Conservation (phyloP, 768 basidiomycete genomes). For the Lactarius evosmus region DNA sequence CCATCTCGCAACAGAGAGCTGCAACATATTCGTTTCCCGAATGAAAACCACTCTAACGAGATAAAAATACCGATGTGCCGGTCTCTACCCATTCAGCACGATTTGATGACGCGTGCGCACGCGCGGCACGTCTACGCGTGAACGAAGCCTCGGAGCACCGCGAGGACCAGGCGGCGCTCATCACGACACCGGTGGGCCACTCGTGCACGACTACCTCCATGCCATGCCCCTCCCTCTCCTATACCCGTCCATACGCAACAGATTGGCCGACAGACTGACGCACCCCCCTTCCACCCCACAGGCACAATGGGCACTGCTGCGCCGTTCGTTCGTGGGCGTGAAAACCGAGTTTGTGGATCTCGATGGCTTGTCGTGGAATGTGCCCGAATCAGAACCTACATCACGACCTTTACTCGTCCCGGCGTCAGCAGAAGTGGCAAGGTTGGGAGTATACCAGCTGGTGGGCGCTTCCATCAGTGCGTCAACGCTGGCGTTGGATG, state of each 20-base stretch:
- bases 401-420: not conserved
- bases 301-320: slow-evolving; percentile 35
- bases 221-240: too few relatives aligned
- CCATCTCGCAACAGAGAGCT: not conserved
- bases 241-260: too few relatives aligned
- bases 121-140: slow-evolving; percentile 16
- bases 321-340: slow-evolving; percentile 48
- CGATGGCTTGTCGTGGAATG: slow-evolving; percentile 54
- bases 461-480: not conserved
- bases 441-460: not conserved
- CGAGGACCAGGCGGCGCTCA: slow-evolving; percentile 22
- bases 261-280: too few relatives aligned
- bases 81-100: slow-evolving; percentile 10
- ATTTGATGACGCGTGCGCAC: slow-evolving; percentile 14
- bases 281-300: slow-evolving; percentile 18
- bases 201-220: too few relatives aligned
- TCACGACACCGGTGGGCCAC: slow-evolving; percentile 20
- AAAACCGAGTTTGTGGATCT: slow-evolving; percentile 62
- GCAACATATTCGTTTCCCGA: not conserved
- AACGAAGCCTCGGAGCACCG: slow-evolving; percentile 17
- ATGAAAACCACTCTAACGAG: not conserved
- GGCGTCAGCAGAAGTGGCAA: too few relatives aligned
- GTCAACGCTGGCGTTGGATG: not conserved
- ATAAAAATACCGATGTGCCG: not conserved
- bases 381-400: not conserved